These are phyloP conservation scores for Cotoneaster glaucophyllus DNA, from an alignment of 306 rosid genomes.

Conservation along the genomic window DNA sequence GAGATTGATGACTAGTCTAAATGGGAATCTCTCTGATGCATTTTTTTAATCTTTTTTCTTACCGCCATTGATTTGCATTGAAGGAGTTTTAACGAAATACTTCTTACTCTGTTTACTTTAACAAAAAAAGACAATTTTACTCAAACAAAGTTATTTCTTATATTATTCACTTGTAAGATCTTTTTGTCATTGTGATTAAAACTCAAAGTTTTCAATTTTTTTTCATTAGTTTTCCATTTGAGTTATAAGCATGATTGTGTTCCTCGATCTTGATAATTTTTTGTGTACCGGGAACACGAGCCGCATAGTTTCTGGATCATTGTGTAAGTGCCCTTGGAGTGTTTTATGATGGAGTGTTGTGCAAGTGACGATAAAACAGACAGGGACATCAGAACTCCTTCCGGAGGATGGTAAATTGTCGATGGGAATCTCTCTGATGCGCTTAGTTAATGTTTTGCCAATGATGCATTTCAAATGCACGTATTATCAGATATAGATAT, in stretches of 20 bases:
- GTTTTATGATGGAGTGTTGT: background rate
- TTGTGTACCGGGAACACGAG: background rate
- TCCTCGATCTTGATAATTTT: no score
- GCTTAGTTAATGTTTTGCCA: slow-evolving; percentile 31
- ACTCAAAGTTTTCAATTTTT: no score
- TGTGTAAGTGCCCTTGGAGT: background rate
- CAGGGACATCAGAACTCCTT: slow-evolving; percentile 61
- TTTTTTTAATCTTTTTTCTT: no score
- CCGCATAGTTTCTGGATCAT: background rate
- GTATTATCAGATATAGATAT: slow-evolving; percentile 41
- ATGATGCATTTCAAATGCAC: slow-evolving; percentile 44
- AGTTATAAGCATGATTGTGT: background rate
- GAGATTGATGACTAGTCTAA: slow-evolving; percentile 17
- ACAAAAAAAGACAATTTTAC: no score
- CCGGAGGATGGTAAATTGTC: slow-evolving; percentile 46
- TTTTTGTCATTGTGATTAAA: no score
- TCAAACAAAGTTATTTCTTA: no score
- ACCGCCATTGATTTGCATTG: no score
- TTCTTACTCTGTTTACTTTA: no score
- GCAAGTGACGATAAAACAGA: slow-evolving; percentile 51
- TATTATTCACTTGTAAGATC: no score
- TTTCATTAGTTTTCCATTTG: background rate
- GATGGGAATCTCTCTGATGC: slow-evolving; percentile 75
- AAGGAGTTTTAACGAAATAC: no score
- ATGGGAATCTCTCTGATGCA: slow-evolving; percentile 18